Evolutionary conservation across 1,284 basidiomycete genomes (phyloP).

Genomic region (Puccinia horiana): DNA sequence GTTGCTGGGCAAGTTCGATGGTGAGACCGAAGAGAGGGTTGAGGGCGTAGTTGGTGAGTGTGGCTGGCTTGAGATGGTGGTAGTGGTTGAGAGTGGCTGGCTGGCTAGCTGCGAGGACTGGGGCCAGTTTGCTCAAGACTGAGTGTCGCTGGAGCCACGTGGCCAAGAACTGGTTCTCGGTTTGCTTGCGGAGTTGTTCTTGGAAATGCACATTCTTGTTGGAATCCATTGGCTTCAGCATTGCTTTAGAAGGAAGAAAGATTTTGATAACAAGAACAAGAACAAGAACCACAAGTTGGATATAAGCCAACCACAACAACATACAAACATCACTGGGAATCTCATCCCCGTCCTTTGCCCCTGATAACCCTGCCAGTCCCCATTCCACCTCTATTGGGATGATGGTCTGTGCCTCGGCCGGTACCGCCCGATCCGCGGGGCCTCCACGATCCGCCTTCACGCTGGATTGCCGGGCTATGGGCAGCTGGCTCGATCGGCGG

Average conservation of each 20-base stretch:
- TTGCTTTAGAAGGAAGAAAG: no score
- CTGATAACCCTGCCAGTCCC: background rate
- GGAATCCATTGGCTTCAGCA: background rate
- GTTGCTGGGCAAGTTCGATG: background rate
- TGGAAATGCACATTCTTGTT: slow-evolving; percentile 3
- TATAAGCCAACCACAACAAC: no score
- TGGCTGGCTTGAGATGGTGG: background rate
- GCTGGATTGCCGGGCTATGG: background rate
- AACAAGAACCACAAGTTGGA: no score
- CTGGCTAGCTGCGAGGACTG: background rate
- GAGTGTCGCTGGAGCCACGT: background rate
- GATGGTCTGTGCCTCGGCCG: background rate
- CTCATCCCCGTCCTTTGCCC: background rate
- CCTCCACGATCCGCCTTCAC: background rate
- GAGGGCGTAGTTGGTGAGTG: background rate
- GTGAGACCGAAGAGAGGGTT: background rate
- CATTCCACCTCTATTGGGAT: background rate
- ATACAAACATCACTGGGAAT: no score
- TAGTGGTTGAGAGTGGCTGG: background rate
- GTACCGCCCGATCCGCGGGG: background rate
- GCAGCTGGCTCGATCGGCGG: background rate
- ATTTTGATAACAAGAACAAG: no score
- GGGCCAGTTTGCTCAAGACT: background rate
- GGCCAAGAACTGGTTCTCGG: background rate
- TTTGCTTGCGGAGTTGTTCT: background rate